Conservation (phyloP, 176 grass and related monocot genomes). For the Eragrostis curvula region DNA sequence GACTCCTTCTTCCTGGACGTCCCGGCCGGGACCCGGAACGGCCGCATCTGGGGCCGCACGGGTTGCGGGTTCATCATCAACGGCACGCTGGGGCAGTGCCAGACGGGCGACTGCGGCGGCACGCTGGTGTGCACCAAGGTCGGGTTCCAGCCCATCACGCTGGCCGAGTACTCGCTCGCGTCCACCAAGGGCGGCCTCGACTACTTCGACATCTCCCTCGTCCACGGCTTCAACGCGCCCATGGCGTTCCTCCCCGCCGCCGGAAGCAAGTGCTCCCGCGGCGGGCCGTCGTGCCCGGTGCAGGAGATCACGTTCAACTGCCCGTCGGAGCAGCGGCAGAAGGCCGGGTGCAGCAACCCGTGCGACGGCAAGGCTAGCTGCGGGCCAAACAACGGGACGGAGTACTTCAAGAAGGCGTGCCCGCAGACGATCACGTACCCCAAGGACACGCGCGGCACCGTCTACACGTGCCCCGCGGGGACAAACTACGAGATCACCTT, state of each 20-base stretch:
- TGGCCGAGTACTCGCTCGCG: constrained; percentile 57
- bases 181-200: not conserved
- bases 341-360: constrained; percentile 42
- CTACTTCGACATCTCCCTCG: constrained; percentile 52
- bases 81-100: constrained; percentile 41
- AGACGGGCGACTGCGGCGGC: constrained; percentile 60
- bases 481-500: constrained; percentile 56
- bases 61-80: constrained; percentile 43
- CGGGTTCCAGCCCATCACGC: constrained; percentile 18
- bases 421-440: constrained; percentile 52
- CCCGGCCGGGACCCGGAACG: constrained; percentile 32
- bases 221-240: constrained; percentile 63
- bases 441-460: not conserved
- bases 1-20: constrained; percentile 44
- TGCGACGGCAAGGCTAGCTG: constrained; percentile 24
- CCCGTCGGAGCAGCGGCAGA: constrained; percentile 22
- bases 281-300: constrained; percentile 25
- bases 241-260: constrained; percentile 40
- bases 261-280: not conserved
- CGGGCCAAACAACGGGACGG: constrained; percentile 37
- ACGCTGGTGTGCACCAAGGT: constrained; percentile 25
- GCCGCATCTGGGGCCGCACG: constrained; percentile 43
- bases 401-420: constrained; percentile 62
- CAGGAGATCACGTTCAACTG: constrained; percentile 34
- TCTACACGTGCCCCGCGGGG: constrained; percentile 46